These are phyloP conservation scores for Mediolabrus comicus DNA, from an alignment of 108 stramenopile species.

Conservation along the genomic window DNA sequence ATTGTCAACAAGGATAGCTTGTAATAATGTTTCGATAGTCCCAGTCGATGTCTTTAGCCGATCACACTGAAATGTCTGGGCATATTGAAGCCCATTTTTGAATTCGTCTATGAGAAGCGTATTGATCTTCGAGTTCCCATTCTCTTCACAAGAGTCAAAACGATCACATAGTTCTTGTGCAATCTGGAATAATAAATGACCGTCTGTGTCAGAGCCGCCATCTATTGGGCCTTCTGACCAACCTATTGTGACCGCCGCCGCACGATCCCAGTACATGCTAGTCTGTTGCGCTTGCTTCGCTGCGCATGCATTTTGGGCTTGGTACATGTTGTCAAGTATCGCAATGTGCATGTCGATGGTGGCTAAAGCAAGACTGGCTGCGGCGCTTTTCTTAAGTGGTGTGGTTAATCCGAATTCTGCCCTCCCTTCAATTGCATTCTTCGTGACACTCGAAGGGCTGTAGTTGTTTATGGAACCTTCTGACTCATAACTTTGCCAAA, in stretches of 20 bases:
- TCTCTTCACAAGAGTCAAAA: constrained; percentile 56
- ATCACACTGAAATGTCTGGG: constrained; percentile 16
- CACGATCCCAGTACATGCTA: constrained; percentile 52
- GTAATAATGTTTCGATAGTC: constrained; percentile 20
- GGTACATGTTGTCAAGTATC: constrained; percentile 42
- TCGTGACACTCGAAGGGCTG: constrained; percentile 38
- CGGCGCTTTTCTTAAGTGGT: constrained; percentile 39
- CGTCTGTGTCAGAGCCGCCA: constrained; percentile 46
- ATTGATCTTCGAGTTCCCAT: constrained; percentile 39
- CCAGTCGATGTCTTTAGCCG: not conserved
- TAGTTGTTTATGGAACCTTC: constrained; percentile 24
- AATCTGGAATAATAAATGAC: constrained; percentile 60
- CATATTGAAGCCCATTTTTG: constrained; percentile 7
- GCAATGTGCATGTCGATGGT: constrained; percentile 53
- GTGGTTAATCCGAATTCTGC: constrained; percentile 29
- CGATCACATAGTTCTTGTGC: constrained; percentile 67
- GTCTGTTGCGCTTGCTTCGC: not conserved
- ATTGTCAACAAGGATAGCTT: constrained; percentile 32
- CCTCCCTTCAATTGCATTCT: constrained; percentile 25
- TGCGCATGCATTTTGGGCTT: constrained; percentile 6
- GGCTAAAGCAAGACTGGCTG: constrained; percentile 52
- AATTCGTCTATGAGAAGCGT: constrained; percentile 17
- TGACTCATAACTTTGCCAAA: constrained; percentile 19
- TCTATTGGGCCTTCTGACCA: constrained; percentile 59
- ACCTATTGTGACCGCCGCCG: constrained; percentile 67